Conservation (phyloP, 1,284 basidiomycete genomes). For the Cutaneotrichosporon dermatis region DNA sequence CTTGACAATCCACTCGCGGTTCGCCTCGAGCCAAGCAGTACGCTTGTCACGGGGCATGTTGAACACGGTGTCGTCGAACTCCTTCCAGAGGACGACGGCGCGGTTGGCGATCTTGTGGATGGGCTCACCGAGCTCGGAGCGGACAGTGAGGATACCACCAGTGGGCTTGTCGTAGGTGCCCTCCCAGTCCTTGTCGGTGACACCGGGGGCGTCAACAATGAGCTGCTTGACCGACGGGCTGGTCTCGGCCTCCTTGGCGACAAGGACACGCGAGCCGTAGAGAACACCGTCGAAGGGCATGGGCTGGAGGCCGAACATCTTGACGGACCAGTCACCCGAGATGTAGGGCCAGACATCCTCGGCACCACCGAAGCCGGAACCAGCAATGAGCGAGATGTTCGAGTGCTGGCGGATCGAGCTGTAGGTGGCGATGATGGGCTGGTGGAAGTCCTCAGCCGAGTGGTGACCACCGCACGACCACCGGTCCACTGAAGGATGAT, state of each 20-base stretch:
- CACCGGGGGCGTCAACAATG: conserved; percentile 90
- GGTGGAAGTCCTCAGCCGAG: conserved; percentile 97
- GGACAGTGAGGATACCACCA: conserved; percentile 93
- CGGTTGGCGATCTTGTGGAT: conserved; percentile 99
- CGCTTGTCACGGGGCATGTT: conserved; percentile 93
- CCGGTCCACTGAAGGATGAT: conserved; percentile 99
- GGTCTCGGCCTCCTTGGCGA: conserved; percentile 96
- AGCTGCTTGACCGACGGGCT: conserved; percentile 91
- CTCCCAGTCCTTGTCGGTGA: conserved; percentile 87
- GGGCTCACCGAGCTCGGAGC: conserved; percentile 95
- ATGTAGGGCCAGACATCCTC: conserved; percentile 98
- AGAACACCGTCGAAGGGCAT: conserved; percentile 99
- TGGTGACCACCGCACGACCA: conserved; percentile 97
- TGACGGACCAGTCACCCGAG: conserved; percentile 88
- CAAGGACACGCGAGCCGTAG: conserved; percentile 94
- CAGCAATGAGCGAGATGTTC: conserved; percentile 87
- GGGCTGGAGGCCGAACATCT: conserved; percentile 76
- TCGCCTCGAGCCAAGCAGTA: conserved; percentile 76
- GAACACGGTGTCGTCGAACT: conserved; percentile 96
- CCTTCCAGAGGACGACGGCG: conserved; percentile 94
- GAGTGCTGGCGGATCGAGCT: conserved; percentile 77
- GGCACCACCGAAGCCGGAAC: conserved; percentile 94
- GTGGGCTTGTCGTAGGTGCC: conserved; percentile 91
- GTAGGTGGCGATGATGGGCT: conserved; percentile 89
- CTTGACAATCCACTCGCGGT: conserved; percentile 80